Evolutionary conservation across 805 yeast genomes (phyloP), one percentile per base, ranked within the genome.

Genomic region (Tanozyma kutaoensis): DNA sequence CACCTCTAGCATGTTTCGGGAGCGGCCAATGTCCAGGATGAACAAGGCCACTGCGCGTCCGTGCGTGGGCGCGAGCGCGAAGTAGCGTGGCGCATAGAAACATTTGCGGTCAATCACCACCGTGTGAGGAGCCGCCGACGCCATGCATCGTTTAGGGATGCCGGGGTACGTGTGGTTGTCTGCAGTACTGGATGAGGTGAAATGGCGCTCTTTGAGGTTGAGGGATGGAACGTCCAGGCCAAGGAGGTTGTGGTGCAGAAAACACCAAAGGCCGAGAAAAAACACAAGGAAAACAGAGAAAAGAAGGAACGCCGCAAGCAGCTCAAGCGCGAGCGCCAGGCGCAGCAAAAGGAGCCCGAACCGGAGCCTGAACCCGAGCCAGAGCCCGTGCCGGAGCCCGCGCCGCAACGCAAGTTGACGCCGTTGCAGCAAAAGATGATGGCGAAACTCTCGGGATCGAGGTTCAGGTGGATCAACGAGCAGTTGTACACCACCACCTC

Each of bases 391-490:
- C 36, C 45, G 4, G 28, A 29, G 15, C 37, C 42, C 9, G 33
- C 28, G 3, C 27, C 32, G 22, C 43, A 49, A n/a, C 43, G 50
- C 20, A 70, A 73, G 24, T 54, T 86, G 28, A 82, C 95, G 0
- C 93, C 95, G 12, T 55, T 86, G 36, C 99, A 91, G 52, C 80
- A 79, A 43, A 91, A 91, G 46, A 88, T 91, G 97, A 72, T 84
- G 75, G 84, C 81, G 24, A 91, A 91, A 48, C 66, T 91, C 23
- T 72, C 93, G 2, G 99, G 99, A 0, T 84, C 97, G 1, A 62
- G 98, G 40, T 91, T 91, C 57, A 67, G 99, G 50, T 91, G 97
- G 97, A 91, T 91, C 46, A 91, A 91, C 48, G 98, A 91, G 52
- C 93, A 88, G 47, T 59, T 91, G n/a, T 91, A 91, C 47, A 91